Evolutionary conservation across 2,329 filamentous ascomycete species (phyloP).

Genomic region (Fusarium oxysporum): DNA sequence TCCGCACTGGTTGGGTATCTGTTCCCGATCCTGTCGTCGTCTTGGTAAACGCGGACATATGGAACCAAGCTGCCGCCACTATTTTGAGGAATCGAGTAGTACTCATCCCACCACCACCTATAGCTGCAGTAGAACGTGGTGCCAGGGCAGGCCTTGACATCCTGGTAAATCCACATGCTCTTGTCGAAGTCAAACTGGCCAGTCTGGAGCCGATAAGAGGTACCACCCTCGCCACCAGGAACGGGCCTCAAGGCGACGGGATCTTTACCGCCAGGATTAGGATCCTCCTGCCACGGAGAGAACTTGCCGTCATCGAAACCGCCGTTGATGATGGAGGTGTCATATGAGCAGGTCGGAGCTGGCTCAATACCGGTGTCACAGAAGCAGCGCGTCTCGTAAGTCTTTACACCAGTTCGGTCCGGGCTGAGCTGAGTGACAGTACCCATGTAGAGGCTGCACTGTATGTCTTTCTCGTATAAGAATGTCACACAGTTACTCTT

Average conservation of each 20-base stretch:
- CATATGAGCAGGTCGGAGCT: background rate
- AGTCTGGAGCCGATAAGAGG: background rate
- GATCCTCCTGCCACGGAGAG: background rate
- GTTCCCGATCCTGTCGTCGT: background rate
- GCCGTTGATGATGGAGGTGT: background rate
- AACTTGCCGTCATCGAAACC: background rate
- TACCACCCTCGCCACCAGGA: background rate
- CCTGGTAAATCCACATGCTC: conserved; percentile 1
- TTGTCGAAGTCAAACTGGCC: background rate
- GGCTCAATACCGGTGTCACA: background rate
- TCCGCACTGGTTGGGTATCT: background rate
- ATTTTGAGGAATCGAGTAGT: background rate
- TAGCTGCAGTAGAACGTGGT: background rate
- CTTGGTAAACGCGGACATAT: conserved; percentile 11
- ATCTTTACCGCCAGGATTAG: background rate
- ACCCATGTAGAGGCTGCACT: background rate
- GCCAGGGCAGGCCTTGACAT: background rate
- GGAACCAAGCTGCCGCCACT: background rate
- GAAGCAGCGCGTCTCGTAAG: background rate
- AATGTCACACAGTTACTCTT: background rate
- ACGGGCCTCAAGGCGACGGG: background rate
- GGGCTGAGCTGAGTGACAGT: background rate
- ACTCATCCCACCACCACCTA: conserved; percentile 13
- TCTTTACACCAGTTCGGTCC: fast-evolving
- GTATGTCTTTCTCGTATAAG: fast-evolving